Base-by-base conservation (phyloP, 2,329 filamentous ascomycete genomes). In the Hirsutella thompsonii region DNA sequence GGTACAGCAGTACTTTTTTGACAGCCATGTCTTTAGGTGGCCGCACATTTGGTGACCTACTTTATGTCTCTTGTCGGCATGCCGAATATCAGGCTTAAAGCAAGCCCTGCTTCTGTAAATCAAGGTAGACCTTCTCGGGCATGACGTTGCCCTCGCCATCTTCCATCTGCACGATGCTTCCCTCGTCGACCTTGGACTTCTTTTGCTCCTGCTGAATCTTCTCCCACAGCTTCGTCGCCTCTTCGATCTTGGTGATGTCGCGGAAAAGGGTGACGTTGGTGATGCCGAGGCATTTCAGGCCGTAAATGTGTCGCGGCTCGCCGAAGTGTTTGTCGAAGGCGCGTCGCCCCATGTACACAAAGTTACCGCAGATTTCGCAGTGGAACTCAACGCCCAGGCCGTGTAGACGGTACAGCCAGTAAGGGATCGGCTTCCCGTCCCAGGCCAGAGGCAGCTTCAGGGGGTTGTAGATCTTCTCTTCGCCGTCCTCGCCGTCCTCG, bases 291-390 rank as follows among this genome's bases (percentile, higher is more conserved):
- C 90, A 94, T 60, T 93, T 92, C 49, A 98, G 66, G 1, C 92
- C 92, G 56, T 94, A 92, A 38, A 96, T 83, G 57, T 98, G 92
- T 40, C 88, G 72, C 8, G 85, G 80, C 61, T 98, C 92, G 50
- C 89, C 93, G 66, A 98, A 98, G 60, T 98, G 92, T 69, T 98
- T 98, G 58, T 98, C 92, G 53, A 95, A 98, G 1, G 89, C 89
- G 38, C 92, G 78, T 20, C 92, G 76, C 14, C 92, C 92, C 83
- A 94, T 95, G 67, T 96, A 96, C n/a, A 95, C 88, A 55, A 88
- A 95, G 62, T 96, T 96, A 42, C 92, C 92, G 56, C 92, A 98
- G 42, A 98, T 86, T 59, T 98, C 90, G 67, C 92, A 98, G 0
- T 83, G 74, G 51, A 95, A 94, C 53, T 98, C 92, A 11, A 94